phyloP scores from a whole-genome alignment of 371 early-diverging fungal species.

The Mortierella sp. region DNA sequence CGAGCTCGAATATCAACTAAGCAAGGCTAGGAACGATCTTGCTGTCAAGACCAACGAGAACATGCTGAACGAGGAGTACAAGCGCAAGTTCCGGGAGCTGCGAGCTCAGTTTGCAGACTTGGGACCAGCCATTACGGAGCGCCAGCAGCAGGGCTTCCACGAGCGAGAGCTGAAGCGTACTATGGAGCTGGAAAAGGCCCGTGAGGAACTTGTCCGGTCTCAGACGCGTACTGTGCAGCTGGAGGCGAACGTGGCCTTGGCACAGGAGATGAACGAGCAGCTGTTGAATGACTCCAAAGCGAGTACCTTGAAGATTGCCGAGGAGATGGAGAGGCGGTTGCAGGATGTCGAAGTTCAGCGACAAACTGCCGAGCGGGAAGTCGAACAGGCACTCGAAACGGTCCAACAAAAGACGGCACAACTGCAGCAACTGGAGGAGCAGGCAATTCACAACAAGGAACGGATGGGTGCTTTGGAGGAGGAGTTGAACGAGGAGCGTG shows the following conservation, averaged over 20 bases:
- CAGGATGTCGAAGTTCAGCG: constrained; percentile 50
- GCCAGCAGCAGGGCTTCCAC: constrained; percentile 53
- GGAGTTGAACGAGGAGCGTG: constrained; percentile 35
- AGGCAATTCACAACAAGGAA: constrained; percentile 44
- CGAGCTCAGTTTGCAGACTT: constrained; percentile 48
- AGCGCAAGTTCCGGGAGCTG: constrained; percentile 51
- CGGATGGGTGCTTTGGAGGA: constrained; percentile 46
- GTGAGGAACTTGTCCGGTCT: constrained; percentile 28
- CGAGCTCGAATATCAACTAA: constrained; percentile 46
- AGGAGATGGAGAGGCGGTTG: constrained; percentile 50
- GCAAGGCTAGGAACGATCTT: constrained; percentile 37
- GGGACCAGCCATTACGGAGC: constrained; percentile 38
- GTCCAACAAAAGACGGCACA: constrained; percentile 43
- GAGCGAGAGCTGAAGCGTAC: constrained; percentile 44
- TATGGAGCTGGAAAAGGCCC: constrained; percentile 51
- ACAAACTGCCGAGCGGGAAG: constrained; percentile 45
- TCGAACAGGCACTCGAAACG: constrained; percentile 39
- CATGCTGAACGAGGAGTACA: constrained; percentile 41
- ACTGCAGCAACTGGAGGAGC: constrained; percentile 43
- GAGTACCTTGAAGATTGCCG: constrained; percentile 48
- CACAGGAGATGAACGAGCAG: constrained; percentile 54
- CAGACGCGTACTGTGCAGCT: constrained; percentile 28
- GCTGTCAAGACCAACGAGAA: constrained; percentile 41
- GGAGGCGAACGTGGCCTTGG: constrained; percentile 47
- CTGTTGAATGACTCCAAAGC: constrained; percentile 40